Percentiles rank a stretch among this genome's conserved stretches.
Conservation (phyloP, 495 filamentous ascomycete genomes). For the Neurospora terricola region DNA sequence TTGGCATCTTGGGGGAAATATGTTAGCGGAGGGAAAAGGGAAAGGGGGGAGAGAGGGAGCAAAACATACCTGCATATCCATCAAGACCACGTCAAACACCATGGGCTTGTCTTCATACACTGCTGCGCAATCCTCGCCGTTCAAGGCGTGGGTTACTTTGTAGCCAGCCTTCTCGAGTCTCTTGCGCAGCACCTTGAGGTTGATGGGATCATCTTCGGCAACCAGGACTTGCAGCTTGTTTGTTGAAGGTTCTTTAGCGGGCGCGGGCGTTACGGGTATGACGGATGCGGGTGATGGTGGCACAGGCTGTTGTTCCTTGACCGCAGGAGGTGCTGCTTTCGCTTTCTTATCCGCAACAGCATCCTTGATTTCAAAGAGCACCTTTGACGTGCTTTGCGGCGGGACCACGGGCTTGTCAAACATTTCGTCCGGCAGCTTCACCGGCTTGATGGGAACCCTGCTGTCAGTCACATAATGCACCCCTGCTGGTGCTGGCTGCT, state of each 20-base stretch:
- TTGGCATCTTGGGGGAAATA: conserved; percentile 62
- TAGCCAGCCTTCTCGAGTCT: conserved; percentile 74
- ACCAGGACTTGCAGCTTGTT: conserved; percentile 57
- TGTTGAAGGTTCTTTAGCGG: not conserved
- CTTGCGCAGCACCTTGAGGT: conserved; percentile 79
- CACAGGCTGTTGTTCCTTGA: not conserved
- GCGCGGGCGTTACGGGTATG: not conserved
- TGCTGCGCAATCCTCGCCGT: conserved; percentile 78
- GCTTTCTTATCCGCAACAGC: not conserved
- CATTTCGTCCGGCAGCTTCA: conserved; percentile 30
- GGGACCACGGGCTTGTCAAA: conserved; percentile 9
- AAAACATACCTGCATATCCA: conserved; percentile 80
- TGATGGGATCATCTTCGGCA: conserved; percentile 90
- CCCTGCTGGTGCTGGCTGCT: conserved; percentile 7
- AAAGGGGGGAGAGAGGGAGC: not conserved
- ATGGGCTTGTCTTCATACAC: conserved; percentile 49
- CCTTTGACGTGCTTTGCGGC: conserved; percentile 15
- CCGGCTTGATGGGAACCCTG: conserved; percentile 29
- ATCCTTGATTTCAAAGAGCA: conserved; percentile 25
- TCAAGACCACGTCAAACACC: conserved; percentile 75
- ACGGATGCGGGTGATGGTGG: not conserved
- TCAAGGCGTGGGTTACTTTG: conserved; percentile 59
- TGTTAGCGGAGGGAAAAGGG: not conserved
- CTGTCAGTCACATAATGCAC: conserved; percentile 22
- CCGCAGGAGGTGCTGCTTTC: not conserved